Evolutionary conservation across 768 basidiomycete species (phyloP).

Genomic region (Boletellus ananas): DNA sequence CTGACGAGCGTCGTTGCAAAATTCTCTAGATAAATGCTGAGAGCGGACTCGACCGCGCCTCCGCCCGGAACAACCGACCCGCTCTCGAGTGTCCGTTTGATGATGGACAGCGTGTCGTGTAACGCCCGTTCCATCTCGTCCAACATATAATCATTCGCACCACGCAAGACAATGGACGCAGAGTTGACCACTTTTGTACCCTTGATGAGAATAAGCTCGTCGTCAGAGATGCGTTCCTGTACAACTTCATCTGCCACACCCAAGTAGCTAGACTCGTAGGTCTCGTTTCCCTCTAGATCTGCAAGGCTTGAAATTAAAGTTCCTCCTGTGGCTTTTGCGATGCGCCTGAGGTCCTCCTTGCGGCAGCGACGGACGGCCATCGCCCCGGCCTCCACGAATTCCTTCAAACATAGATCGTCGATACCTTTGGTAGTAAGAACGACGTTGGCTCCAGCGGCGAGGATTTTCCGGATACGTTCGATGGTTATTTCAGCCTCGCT

Average conservation of each 20-base stretch:
- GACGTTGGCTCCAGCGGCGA: slow-evolving; percentile 95
- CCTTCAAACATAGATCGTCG: slow-evolving; percentile 96
- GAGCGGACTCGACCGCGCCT: slow-evolving; percentile 93
- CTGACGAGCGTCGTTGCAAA: slow-evolving; percentile 95
- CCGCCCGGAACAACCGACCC: slow-evolving; percentile 95
- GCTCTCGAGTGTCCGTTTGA: slow-evolving; percentile 96
- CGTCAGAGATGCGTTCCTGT: slow-evolving; percentile 97
- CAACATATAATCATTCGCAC: slow-evolving; percentile 98
- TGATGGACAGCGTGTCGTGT: slow-evolving; percentile 91
- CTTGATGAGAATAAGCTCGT: slow-evolving; percentile 95
- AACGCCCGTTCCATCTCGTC: slow-evolving; percentile 99
- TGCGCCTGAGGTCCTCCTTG: slow-evolving; percentile 95
- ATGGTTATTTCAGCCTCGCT: slow-evolving; percentile 96
- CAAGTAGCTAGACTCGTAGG: slow-evolving; percentile 87
- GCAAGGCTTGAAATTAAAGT: slow-evolving; percentile 89
- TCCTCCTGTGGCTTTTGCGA: slow-evolving; percentile 96
- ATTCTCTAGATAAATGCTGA: slow-evolving; percentile 97
- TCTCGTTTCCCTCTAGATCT: slow-evolving; percentile 96
- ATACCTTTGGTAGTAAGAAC: slow-evolving; percentile 98
- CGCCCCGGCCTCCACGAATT: slow-evolving; percentile 97
- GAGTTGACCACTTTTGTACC: slow-evolving; percentile 96
- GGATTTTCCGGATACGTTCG: slow-evolving; percentile 92
- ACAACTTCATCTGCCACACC: slow-evolving; percentile 95
- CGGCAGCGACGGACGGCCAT: slow-evolving; percentile 98
- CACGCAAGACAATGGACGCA: slow-evolving; percentile 87